Percentiles rank a stretch among this genome's conserved stretches.
These are phyloP conservation scores for Rhododendron williamsianum DNA, from an alignment of 148 eudicot genomes.

Conservation along the genomic window DNA sequence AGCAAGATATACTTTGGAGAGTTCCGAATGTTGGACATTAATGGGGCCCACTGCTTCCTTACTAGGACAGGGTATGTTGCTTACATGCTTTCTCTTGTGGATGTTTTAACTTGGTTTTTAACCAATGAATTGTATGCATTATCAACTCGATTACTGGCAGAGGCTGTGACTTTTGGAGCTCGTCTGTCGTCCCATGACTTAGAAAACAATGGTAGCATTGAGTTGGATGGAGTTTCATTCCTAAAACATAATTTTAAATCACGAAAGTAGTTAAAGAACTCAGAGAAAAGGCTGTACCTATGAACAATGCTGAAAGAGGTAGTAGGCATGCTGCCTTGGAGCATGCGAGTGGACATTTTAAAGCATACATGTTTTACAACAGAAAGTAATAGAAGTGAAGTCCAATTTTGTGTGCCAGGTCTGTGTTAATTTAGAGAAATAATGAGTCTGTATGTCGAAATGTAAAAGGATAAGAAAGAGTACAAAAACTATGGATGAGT, in stretches of 20 bases:
- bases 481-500: not conserved
- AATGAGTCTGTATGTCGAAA: not conserved
- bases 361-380: not conserved
- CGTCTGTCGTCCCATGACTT: not conserved
- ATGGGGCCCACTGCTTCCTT: conserved; percentile 73
- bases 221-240: not conserved
- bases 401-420: not conserved
- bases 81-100: not conserved
- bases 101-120: not conserved
- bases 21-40: conserved; percentile 60
- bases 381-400: not conserved
- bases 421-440: not conserved
- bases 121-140: not conserved
- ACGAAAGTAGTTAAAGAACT: not conserved
- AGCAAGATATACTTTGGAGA: conserved; percentile 92
- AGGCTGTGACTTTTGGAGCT: not conserved
- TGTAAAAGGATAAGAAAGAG: not conserved
- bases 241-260: not conserved
- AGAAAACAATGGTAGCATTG: not conserved
- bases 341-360: not conserved
- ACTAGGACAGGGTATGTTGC: conserved; percentile 87
- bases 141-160: not conserved
- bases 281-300: not conserved
- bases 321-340: not conserved
- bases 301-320: not conserved